Evolutionary conservation across 2,329 filamentous ascomycete genomes (phyloP).

Genomic region (Aspergillus texensis): DNA sequence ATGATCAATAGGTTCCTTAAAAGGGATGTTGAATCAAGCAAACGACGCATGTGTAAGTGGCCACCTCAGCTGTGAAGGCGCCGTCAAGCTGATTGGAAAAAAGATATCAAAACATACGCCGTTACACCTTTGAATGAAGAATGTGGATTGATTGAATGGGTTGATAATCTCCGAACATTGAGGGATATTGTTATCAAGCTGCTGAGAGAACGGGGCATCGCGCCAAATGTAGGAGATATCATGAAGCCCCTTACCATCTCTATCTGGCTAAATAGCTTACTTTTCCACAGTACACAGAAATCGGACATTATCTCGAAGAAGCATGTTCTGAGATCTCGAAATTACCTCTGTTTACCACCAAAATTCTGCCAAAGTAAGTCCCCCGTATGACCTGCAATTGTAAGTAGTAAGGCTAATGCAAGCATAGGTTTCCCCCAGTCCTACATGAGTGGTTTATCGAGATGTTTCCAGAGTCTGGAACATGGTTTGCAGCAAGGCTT

Average conservation of each 20-base stretch:
- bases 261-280: background rate
- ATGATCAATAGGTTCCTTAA: conserved; percentile 97
- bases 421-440: conserved; percentile 71
- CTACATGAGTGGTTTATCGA: conserved; percentile 95
- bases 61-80: conserved; percentile 4
- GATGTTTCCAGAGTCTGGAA: conserved; percentile 87
- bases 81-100: conserved; percentile 4
- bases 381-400: background rate
- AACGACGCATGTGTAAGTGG: conserved; percentile 71
- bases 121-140: conserved; percentile 97
- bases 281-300: conserved; percentile 64
- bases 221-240: conserved; percentile 45
- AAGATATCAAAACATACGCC: conserved; percentile 89
- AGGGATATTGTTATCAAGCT: conserved; percentile 83
- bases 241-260: background rate
- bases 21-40: conserved; percentile 85
- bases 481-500: conserved; percentile 87
- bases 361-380: conserved; percentile 52
- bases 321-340: conserved; percentile 65
- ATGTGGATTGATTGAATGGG: conserved; percentile 98
- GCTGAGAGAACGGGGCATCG: conserved; percentile 74
- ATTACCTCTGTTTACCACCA: conserved; percentile 70
- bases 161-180: conserved; percentile 91
- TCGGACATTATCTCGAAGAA: conserved; percentile 65
- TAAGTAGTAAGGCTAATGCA: conserved; percentile 14